phyloP scores from a whole-genome alignment of 768 basidiomycete species.

The Podaxis carcinomalis region DNA sequence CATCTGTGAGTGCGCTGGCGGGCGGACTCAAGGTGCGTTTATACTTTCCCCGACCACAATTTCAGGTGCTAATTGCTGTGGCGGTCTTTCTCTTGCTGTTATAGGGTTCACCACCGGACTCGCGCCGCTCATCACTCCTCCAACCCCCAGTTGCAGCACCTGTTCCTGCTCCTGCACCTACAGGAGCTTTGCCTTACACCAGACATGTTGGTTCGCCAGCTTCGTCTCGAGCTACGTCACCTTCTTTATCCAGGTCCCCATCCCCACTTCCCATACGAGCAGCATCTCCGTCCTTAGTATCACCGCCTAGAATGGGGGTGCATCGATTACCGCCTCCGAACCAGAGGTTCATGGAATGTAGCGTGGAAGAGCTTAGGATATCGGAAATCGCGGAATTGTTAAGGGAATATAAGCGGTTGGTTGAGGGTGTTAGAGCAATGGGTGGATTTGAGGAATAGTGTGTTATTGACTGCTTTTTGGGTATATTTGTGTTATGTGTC shows the following conservation, averaged over 20 bases:
- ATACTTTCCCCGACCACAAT: slow-evolving; percentile 8
- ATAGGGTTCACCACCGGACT: slow-evolving; percentile 29
- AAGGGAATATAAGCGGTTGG: slow-evolving; percentile 76
- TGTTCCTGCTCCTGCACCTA: slow-evolving; percentile 3
- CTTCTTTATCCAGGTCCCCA: slow-evolving; percentile 10
- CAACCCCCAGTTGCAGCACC: slow-evolving; percentile 15
- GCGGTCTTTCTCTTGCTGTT: background rate
- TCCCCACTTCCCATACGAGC: slow-evolving; percentile 17
- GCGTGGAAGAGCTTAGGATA: slow-evolving; percentile 72
- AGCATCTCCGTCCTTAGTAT: slow-evolving; percentile 33
- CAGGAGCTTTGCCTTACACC: background rate
- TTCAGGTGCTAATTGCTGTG: background rate
- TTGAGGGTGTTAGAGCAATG: slow-evolving; percentile 55
- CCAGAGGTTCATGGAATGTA: slow-evolving; percentile 65
- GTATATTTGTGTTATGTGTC: too few relatives aligned
- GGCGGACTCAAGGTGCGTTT: slow-evolving; percentile 35
- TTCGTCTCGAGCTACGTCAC: slow-evolving; percentile 16
- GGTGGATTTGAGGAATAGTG: slow-evolving; percentile 48
- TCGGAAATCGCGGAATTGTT: slow-evolving; percentile 80
- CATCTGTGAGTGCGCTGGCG: slow-evolving; percentile 64
- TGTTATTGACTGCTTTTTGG: slow-evolving; percentile 1
- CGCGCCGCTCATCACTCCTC: slow-evolving; percentile 38
- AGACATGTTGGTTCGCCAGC: slow-evolving; percentile 7
- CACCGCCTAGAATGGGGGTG: slow-evolving; percentile 15
- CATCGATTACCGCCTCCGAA: slow-evolving; percentile 53